A percentile compares a stretch with the other conserved stretches of the same genome.
These are phyloP conservation scores for Davidsoniella virescens DNA, from an alignment of 2,329 filamentous ascomycete species.

Conservation along the genomic window DNA sequence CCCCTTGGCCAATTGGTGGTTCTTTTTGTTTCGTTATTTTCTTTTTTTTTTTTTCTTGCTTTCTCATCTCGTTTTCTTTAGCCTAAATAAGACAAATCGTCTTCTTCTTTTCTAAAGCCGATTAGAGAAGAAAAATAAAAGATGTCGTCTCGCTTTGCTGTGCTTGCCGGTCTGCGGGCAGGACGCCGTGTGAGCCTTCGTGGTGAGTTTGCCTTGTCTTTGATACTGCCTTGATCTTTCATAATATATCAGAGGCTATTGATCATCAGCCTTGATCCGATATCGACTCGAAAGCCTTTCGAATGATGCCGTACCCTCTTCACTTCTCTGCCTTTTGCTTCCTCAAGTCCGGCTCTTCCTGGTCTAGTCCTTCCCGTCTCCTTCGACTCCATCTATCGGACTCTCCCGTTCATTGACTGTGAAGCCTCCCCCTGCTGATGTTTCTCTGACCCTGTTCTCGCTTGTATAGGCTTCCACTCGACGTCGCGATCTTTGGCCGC, in stretches of 20 bases:
- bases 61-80: slow-evolving; percentile 1
- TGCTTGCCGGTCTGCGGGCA: slow-evolving; percentile 12
- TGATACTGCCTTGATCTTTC: too few species aligned
- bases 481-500: slow-evolving; percentile 52
- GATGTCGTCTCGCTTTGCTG: slow-evolving; percentile 13
- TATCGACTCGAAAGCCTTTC: too few species aligned
- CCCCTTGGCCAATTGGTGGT: neutral
- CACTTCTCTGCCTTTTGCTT: neutral
- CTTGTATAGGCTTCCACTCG: slow-evolving; percentile 38
- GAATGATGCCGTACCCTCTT: too few species aligned
- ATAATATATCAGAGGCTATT: too few species aligned
- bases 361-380: neutral
- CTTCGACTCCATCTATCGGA: neutral
- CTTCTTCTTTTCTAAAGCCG: neutral
- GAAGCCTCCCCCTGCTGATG: neutral
- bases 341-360: neutral
- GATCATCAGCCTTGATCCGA: too few species aligned
- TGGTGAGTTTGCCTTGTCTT: slow-evolving; percentile 3
- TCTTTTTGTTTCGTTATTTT: neutral
- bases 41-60: neutral
- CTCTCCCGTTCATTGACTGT: neutral
- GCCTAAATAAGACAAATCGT: too few species aligned
- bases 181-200: slow-evolving; percentile 7
- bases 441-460: neutral
- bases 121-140: neutral